Percentiles rank a stretch among this genome's conserved stretches.
Conservation (phyloP, 805 yeast genomes). For the Candida peoriensis region DNA sequence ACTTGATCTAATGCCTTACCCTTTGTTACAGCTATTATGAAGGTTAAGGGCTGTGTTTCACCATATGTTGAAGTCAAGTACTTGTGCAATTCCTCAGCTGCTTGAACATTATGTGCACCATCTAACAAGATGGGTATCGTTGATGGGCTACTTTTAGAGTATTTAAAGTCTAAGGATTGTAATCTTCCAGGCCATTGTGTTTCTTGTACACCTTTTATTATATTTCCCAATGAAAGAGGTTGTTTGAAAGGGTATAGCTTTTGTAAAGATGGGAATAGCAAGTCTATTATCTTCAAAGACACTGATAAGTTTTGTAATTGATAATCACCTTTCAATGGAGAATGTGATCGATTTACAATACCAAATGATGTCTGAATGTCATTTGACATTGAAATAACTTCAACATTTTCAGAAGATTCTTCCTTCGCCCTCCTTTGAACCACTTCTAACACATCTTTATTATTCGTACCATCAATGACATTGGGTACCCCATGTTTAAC, state of each 20-base stretch:
- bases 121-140: slow-evolving; percentile 56
- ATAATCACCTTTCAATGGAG: slow-evolving; percentile 68
- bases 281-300: slow-evolving; percentile 53
- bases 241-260: slow-evolving; percentile 20
- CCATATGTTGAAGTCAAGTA: slow-evolving; percentile 36
- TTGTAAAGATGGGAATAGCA: slow-evolving; percentile 22
- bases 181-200: slow-evolving; percentile 88
- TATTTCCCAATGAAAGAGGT: slow-evolving; percentile 28
- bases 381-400: slow-evolving; percentile 10
- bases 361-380: slow-evolving; percentile 29
- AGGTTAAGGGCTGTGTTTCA: slow-evolving; percentile 27
- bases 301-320: slow-evolving; percentile 67
- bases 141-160: slow-evolving; percentile 18
- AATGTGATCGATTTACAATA: slow-evolving; percentile 21
- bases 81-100: slow-evolving; percentile 66
- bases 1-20: slow-evolving; percentile 60
- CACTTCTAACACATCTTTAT: slow-evolving; percentile 40
- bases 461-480: slow-evolving; percentile 70
- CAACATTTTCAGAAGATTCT: slow-evolving; percentile 25
- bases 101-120: slow-evolving; percentile 90
- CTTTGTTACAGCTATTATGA: slow-evolving; percentile 68
- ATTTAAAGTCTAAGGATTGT: slow-evolving; percentile 41
- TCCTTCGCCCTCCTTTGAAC: slow-evolving; percentile 34
- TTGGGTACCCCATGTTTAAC: slow-evolving; percentile 52
- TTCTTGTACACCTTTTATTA: slow-evolving; percentile 45